Conservation (phyloP, 2,329 filamentous ascomycete species). For the Parafenestella ontariensis region DNA sequence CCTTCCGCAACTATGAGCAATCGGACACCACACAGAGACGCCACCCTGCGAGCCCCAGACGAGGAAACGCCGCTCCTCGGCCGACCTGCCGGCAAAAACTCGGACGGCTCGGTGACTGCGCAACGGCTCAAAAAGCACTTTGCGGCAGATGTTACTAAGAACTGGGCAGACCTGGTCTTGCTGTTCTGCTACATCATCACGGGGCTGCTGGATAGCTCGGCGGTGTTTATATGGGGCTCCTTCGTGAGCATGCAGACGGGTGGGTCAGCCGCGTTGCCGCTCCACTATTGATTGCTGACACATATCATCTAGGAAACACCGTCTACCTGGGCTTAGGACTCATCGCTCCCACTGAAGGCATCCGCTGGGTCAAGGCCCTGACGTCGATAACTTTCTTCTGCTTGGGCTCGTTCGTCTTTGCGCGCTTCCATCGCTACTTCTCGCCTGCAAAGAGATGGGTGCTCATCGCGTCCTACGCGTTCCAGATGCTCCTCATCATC, state of each 20-base stretch:
- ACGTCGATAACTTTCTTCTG: constrained; percentile 75
- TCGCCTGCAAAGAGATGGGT: constrained; percentile 70
- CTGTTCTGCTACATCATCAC: constrained; percentile 79
- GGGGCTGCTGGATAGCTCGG: constrained; percentile 77
- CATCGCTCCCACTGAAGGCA: constrained; percentile 60
- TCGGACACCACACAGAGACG: constrained; percentile 10
- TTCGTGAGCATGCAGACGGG: constrained; percentile 88
- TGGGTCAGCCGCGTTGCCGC: constrained; percentile 38
- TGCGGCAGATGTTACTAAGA: constrained; percentile 62
- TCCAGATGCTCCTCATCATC: constrained; percentile 53
- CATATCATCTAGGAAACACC: constrained; percentile 66
- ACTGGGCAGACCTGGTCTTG: constrained; percentile 72
- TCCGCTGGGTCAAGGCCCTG: constrained; percentile 75
- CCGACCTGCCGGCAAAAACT: constrained; percentile 25
- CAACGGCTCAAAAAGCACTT: constrained; percentile 42
- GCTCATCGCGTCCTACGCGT: constrained; percentile 56
- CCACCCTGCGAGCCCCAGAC: constrained; percentile 21
- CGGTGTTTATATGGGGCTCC: constrained; percentile 77
- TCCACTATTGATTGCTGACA: constrained; percentile 18
- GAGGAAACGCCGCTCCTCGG: constrained; percentile 46
- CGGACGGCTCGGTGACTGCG: constrained; percentile 18
- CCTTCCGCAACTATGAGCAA: constrained; percentile 22
- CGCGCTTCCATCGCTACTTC: constrained; percentile 69
- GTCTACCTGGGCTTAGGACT: constrained; percentile 79
- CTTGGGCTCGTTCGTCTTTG: constrained; percentile 74